Evolutionary conservation across 495 filamentous ascomycete species (phyloP).

Genomic region (Letharia columbiana): DNA sequence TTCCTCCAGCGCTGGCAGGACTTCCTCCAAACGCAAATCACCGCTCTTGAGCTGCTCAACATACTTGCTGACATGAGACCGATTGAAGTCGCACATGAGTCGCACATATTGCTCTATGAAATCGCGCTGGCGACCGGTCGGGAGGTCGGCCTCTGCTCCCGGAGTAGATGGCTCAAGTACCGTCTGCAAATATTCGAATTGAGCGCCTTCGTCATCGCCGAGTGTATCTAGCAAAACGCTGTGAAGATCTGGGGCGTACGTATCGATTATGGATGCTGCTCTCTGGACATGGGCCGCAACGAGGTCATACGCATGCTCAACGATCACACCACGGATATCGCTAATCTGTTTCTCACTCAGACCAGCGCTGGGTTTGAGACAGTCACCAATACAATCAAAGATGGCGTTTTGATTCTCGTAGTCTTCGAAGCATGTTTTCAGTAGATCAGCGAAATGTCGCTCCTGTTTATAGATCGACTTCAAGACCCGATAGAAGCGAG

Average conservation of each 20-base stretch:
- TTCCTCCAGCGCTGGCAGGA: constrained; percentile 80
- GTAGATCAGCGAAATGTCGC: constrained; percentile 67
- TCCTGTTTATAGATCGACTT: constrained; percentile 81
- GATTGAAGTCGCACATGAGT: constrained; percentile 78
- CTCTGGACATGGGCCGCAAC: constrained; percentile 57
- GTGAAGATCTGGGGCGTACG: constrained; percentile 63
- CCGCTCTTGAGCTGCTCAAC: constrained; percentile 69
- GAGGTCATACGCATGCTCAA: constrained; percentile 57
- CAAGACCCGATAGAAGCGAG: constrained; percentile 85
- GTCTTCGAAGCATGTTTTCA: constrained; percentile 82
- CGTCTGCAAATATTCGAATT: constrained; percentile 70
- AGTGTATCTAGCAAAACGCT: constrained; percentile 56
- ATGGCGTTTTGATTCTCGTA: constrained; percentile 59
- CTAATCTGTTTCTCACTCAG: constrained; percentile 65
- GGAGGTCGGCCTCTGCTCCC: constrained; percentile 34
- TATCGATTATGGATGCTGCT: constrained; percentile 61
- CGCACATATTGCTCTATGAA: constrained; percentile 83
- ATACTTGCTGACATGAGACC: constrained; percentile 75
- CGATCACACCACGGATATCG: constrained; percentile 65
- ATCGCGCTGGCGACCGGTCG: constrained; percentile 30
- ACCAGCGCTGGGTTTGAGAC: constrained; percentile 60
- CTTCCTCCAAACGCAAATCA: constrained; percentile 69
- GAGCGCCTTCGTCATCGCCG: constrained; percentile 50
- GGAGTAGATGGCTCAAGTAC: constrained; percentile 60
- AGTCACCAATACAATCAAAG: constrained; percentile 75